These are phyloP conservation scores for Suillus occidentalis DNA, from an alignment of 768 basidiomycete genomes.

Conservation along the genomic window DNA sequence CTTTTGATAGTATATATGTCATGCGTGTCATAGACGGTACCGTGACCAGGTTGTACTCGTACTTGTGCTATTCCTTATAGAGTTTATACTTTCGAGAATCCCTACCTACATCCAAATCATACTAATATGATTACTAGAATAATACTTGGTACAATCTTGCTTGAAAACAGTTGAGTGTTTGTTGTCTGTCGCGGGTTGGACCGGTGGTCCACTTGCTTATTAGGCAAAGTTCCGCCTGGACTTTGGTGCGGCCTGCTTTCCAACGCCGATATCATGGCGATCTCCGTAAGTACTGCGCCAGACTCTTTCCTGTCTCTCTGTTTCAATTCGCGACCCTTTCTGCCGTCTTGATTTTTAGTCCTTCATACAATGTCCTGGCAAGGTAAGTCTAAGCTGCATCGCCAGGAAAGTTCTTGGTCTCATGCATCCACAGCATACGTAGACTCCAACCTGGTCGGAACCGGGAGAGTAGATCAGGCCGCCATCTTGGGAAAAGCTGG, in stretches of 20 bases:
- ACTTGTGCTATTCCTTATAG: background rate
- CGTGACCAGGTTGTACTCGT: background rate
- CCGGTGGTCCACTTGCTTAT: conserved; percentile 1
- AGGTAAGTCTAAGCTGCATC: conserved; percentile 50
- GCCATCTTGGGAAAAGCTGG: conserved; percentile 44
- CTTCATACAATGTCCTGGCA: conserved; percentile 65
- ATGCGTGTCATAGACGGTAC: background rate
- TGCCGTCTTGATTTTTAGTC: conserved; percentile 7
- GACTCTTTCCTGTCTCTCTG: conserved; percentile 6
- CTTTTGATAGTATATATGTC: background rate
- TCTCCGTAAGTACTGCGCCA: conserved; percentile 22
- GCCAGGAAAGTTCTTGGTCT: background rate
- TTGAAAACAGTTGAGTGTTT: no score
- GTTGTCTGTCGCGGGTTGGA: background rate
- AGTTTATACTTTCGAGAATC: background rate
- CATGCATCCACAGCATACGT: conserved; percentile 61
- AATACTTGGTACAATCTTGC: no score
- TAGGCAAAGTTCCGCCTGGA: conserved; percentile 1
- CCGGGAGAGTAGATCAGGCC: conserved; percentile 69
- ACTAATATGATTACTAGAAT: background rate
- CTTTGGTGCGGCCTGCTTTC: conserved; percentile 9
- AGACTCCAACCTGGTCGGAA: conserved; percentile 76
- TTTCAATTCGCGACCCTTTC: conserved; percentile 8
- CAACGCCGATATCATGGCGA: conserved; percentile 30
- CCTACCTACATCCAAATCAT: background rate